phyloP scores from a whole-genome alignment of 1,139 yeast species.

The Pichia sp. region DNA sequence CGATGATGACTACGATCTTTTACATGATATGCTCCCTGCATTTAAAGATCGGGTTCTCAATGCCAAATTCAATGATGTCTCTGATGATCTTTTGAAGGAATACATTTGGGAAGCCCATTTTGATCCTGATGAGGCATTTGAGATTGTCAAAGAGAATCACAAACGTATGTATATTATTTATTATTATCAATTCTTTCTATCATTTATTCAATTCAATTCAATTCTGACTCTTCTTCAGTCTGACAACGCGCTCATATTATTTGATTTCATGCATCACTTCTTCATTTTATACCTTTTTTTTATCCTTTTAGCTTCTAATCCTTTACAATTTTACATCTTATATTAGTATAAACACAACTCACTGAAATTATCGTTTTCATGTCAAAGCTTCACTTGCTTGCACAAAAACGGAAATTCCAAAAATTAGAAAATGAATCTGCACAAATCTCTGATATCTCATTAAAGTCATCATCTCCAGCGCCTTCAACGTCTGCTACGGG shows the following conservation, averaged over 20 bases:
- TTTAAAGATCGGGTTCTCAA: constrained; percentile 2
- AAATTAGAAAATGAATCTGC: too few relatives aligned
- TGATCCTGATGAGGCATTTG: constrained; percentile 12
- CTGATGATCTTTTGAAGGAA: constrained; percentile 27
- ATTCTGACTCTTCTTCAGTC: too few relatives aligned
- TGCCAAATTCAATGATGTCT: constrained; percentile 21
- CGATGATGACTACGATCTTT: constrained; percentile 16
- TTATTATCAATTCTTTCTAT: too few relatives aligned
- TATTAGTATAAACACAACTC: too few relatives aligned
- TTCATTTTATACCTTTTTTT: too few relatives aligned
- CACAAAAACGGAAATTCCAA: constrained; percentile 8
- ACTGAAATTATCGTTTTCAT: constrained; percentile 2
- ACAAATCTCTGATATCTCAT: too few relatives aligned
- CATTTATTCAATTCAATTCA: too few relatives aligned
- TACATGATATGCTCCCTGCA: constrained; percentile 14
- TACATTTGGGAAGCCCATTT: constrained; percentile 15
- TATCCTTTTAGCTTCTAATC: too few relatives aligned
- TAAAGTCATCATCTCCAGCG: too few relatives aligned
- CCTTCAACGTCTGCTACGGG: too few relatives aligned
- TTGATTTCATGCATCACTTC: too few relatives aligned
- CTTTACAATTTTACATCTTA: background rate
- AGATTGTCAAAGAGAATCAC: constrained; percentile 21
- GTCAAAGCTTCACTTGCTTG: constrained; percentile 17
- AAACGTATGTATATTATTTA: constrained; percentile 40
- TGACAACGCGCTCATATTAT: too few relatives aligned